Percentiles rank a stretch among this genome's conserved stretches.
Evolutionary conservation across 805 yeast genomes (phyloP).

Genomic region (Nakazawaea sp.): DNA sequence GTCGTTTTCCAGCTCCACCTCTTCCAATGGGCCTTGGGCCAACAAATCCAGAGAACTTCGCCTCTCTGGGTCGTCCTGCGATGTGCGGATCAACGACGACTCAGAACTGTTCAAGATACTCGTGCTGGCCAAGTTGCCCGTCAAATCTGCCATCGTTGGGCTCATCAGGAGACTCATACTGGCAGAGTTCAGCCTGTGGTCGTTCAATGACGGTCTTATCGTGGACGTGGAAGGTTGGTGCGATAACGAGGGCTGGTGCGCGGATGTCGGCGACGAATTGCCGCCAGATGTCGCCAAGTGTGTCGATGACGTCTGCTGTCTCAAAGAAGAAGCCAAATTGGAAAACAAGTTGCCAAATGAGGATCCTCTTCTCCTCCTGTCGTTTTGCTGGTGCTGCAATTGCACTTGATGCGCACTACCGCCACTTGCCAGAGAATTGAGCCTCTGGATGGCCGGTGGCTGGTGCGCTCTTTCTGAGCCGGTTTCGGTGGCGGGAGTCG

Average conservation of each 20-base stretch:
- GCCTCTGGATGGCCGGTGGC: conserved; percentile 4
- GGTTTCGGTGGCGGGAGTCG: background rate
- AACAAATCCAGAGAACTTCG: too few species aligned
- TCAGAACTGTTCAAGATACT: background rate
- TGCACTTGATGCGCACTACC: too few species aligned
- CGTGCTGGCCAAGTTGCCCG: background rate
- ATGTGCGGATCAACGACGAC: background rate
- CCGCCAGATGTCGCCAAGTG: background rate
- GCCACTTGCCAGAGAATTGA: conserved; percentile 5
- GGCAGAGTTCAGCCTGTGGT: background rate
- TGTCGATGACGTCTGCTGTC: background rate
- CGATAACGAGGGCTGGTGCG: conserved; percentile 1
- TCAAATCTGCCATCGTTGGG: conserved; percentile 4
- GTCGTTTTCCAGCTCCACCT: background rate
- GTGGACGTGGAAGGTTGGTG: conserved; percentile 10
- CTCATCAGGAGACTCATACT: conserved; percentile 5
- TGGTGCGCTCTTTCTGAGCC: background rate
- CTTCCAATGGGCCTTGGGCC: too few species aligned
- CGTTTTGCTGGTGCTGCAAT: background rate
- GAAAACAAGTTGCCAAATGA: conserved; percentile 10
- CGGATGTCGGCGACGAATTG: background rate
- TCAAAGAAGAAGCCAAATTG: conserved; percentile 4
- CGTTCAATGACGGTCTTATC: conserved; percentile 4
- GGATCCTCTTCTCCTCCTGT: conserved; percentile 10
- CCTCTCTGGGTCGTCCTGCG: too few species aligned